Base-by-base conservation (phyloP, 345 rosid species). In the Anastatica hierochuntica region DNA sequence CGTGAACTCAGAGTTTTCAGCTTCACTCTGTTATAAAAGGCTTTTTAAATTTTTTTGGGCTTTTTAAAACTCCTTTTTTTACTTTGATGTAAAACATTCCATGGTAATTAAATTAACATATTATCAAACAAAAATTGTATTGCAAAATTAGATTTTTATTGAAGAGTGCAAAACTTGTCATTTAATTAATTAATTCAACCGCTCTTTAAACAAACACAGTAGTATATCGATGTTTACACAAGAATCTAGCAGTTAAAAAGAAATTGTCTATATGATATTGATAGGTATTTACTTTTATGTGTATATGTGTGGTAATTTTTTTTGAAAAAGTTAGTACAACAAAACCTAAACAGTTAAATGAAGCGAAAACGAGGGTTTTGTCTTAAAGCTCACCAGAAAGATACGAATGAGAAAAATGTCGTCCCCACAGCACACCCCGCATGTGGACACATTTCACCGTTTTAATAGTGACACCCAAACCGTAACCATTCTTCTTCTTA, bases 401-500 rank as follows among this genome's bases (percentile, higher is more conserved):
- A 60, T 52, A 60, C 65, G 71, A 66, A 27, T 51, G 49, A 43
- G 49, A 66, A 51, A 65, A 51, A 4, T 13, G 67, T 64, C 68
- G 74, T 48, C 61, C 78, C 77, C 48, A 47, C 37, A 58, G 26
- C 44, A 67, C 76, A 45, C 43, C 68, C 64, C 78, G 76, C 70
- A 75, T 73, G 77, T 63, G 68, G 83, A 78, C 83, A 68, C 74
- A 62, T 62, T 62, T 60, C 72, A 55, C 77, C 69, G 77, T 64
- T 57, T 31, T 42, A 68, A 66, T 62, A 66, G 71, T 60, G 68
- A 68, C 75, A 56, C 69, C 58, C 47, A 65, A 61, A 57, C 62
- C 62, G 71, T 43, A 59, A 59, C 68, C 57, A 60, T 68, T 50
- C 60, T 58, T 53, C 58, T 43, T 23, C 24, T 56, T 58, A 41